phyloP scores from a whole-genome alignment of 2,329 filamentous ascomycete genomes.

The Pseudopyrenochaeta lycopersici region DNA sequence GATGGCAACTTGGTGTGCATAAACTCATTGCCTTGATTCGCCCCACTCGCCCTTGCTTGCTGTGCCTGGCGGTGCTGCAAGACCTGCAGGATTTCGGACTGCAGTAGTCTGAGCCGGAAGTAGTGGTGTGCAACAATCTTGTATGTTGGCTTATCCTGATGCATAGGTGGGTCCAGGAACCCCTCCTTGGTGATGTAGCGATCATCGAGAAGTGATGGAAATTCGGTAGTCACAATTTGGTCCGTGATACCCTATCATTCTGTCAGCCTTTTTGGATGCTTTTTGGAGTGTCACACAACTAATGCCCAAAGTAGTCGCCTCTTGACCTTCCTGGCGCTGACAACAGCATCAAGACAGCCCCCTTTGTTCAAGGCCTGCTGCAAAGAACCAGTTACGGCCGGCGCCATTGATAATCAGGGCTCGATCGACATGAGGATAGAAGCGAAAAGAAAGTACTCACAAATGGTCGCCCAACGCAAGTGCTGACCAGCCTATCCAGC shows the following conservation, averaged over 20 bases:
- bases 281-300: too few species aligned
- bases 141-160: slow-evolving; percentile 76
- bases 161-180: slow-evolving; percentile 68
- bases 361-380: too few species aligned
- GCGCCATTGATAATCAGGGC: neutral
- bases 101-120: slow-evolving; percentile 84
- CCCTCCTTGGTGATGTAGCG: slow-evolving; percentile 84
- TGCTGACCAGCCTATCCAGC: slow-evolving; percentile 91
- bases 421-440: neutral
- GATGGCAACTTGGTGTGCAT: slow-evolving; percentile 83
- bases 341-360: too few species aligned
- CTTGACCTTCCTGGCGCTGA: too few species aligned
- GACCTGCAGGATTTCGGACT: slow-evolving; percentile 95
- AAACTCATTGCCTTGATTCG: slow-evolving; percentile 72
- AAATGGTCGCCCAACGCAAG: slow-evolving; percentile 91
- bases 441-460: slow-evolving; percentile 47
- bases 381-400: neutral
- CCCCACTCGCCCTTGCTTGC: slow-evolving; percentile 72
- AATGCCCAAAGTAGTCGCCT: too few species aligned
- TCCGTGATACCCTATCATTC: slow-evolving; percentile 76
- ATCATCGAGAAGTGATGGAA: slow-evolving; percentile 89
- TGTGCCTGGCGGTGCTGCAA: slow-evolving; percentile 91
- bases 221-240: slow-evolving; percentile 93
- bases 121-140: slow-evolving; percentile 94
- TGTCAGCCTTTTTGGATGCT: slow-evolving; percentile 14